Percentiles rank a stretch among this genome's conserved stretches.
phyloP scores from a whole-genome alignment of 257 asterid genomes.

The Solanum neorickii region DNA sequence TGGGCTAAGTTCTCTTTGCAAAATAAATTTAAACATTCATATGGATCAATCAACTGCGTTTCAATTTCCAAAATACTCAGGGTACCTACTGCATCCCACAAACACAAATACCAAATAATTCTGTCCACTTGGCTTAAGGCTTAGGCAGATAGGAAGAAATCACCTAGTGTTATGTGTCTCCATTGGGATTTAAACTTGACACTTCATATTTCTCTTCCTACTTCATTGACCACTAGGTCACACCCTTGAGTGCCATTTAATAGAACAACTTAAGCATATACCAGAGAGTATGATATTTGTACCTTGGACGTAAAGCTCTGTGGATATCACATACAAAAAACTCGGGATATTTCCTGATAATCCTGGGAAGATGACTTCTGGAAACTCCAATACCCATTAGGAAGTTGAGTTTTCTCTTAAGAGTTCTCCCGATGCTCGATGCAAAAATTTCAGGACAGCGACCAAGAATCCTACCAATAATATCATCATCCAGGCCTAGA shows the following conservation, averaged over 20 bases:
- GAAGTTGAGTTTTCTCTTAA: conserved; percentile 59
- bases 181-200: not conserved
- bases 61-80: not conserved
- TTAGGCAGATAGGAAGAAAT: not conserved
- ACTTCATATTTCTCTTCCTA: not conserved
- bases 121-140: not conserved
- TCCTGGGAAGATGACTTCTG: conserved; percentile 51
- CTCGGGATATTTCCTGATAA: conserved; percentile 83
- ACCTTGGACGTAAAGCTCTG: conserved; percentile 81
- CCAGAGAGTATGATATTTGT: conserved; percentile 4
- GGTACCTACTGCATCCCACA: not conserved
- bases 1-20: not conserved
- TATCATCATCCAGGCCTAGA: conserved; percentile 60
- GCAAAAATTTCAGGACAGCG: conserved; percentile 93
- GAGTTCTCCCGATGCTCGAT: conserved; percentile 52
- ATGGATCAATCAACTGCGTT: not conserved
- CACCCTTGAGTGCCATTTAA: not conserved
- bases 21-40: not conserved
- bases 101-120: not conserved
- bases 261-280: not conserved
- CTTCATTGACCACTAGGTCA: not conserved
- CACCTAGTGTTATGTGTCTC: not conserved
- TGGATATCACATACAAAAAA: conserved; percentile 67
- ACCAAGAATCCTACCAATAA: conserved; percentile 42
- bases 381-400: conserved; percentile 53